Evolutionary conservation across 2,329 filamentous ascomycete species (phyloP).

Genomic region (Helotiales sp.): DNA sequence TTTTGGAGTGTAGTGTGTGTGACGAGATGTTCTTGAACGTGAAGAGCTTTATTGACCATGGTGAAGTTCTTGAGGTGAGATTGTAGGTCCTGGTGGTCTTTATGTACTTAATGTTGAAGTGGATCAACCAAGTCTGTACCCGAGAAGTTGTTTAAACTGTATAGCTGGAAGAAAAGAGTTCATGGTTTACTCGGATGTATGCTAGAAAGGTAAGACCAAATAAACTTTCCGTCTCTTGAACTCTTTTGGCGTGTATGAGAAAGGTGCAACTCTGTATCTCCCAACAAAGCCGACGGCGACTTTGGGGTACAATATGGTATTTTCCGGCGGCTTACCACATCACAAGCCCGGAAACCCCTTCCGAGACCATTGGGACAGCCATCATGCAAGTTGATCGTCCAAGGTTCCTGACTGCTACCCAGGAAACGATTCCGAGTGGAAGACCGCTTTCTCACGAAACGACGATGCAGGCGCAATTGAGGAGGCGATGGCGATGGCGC

Average conservation of each 20-base stretch:
- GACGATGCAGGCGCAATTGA: conserved; percentile 8
- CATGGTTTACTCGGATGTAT: background rate
- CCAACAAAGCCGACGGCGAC: background rate
- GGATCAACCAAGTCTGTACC: conserved; percentile 10
- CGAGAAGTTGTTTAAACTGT: conserved; percentile 5
- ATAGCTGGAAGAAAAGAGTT: background rate
- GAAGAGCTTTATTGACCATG: conserved; percentile 8
- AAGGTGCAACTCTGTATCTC: background rate
- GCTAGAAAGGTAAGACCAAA: background rate
- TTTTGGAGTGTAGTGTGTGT: background rate
- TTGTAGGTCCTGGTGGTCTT: background rate
- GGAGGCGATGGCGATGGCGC: conserved; percentile 11
- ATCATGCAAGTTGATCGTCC: background rate
- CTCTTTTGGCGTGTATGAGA: background rate
- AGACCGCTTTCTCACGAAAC: conserved; percentile 19
- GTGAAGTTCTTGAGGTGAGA: conserved; percentile 11
- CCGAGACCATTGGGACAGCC: conserved; percentile 7
- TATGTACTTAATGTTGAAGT: background rate
- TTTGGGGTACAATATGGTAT: conserved; percentile 7
- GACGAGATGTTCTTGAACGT: background rate
- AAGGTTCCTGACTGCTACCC: conserved; percentile 4
- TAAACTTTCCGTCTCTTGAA: background rate
- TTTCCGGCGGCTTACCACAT: background rate
- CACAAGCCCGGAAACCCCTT: background rate
- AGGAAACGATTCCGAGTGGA: conserved; percentile 25